Conservation (phyloP, 1,284 basidiomycete genomes). For the Xerocomus alliaceus region DNA sequence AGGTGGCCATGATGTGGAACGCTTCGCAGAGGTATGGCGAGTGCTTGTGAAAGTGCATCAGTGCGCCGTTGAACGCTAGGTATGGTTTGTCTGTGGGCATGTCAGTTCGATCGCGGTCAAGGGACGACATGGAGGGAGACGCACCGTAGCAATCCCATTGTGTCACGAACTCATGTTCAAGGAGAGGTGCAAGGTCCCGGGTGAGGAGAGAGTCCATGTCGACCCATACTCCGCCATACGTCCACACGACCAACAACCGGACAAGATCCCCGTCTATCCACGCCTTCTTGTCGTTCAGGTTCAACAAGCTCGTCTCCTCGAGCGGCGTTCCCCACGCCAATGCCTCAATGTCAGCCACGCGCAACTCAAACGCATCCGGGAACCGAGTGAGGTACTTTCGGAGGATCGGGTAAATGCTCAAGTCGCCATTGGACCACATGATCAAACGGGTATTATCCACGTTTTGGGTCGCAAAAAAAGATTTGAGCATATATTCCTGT, state of each 20-base stretch:
- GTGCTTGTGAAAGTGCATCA: conserved; percentile 88
- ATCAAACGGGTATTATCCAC: conserved; percentile 68
- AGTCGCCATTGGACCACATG: conserved; percentile 88
- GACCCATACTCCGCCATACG: conserved; percentile 89
- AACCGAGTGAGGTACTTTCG: conserved; percentile 64
- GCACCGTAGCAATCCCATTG: conserved; percentile 97
- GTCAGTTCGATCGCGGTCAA: not conserved
- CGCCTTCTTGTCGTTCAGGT: conserved; percentile 74
- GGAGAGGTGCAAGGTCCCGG: conserved; percentile 79
- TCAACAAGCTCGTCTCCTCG: conserved; percentile 65
- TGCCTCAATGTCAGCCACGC: conserved; percentile 67
- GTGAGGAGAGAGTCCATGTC: conserved; percentile 95
- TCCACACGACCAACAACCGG: conserved; percentile 84
- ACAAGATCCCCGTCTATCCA: conserved; percentile 94
- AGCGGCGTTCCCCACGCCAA: conserved; percentile 81
- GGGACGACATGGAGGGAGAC: conserved; percentile 35
- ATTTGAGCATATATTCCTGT: conserved; percentile 88
- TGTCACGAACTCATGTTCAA: conserved; percentile 92
- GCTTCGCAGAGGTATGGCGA: conserved; percentile 96
- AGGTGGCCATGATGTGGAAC: conserved; percentile 85
- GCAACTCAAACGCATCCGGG: conserved; percentile 74
- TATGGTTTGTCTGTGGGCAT: conserved; percentile 79
- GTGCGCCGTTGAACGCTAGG: conserved; percentile 85
- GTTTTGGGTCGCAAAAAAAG: conserved; percentile 90
- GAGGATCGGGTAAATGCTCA: conserved; percentile 66